phyloP scores from a whole-genome alignment of 1,284 basidiomycete species.

The Meira nashicola region DNA sequence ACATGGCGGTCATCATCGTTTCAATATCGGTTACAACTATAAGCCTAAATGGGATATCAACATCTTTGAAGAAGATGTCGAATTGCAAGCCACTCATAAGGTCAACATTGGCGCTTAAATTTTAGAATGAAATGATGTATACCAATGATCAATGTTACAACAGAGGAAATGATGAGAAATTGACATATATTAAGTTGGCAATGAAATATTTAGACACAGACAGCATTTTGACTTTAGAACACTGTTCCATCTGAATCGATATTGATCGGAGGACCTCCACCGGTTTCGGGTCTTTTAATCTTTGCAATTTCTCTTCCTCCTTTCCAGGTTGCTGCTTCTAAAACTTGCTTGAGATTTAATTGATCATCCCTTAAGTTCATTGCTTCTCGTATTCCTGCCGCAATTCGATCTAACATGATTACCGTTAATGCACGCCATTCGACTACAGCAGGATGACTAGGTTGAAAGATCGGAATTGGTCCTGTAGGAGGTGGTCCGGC shows the following conservation, averaged over 20 bases:
- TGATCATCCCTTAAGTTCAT: conserved; percentile 57
- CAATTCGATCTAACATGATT: conserved; percentile 62
- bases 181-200: too few relatives aligned
- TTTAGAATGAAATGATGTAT: neutral
- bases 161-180: too few relatives aligned
- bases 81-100: conserved; percentile 27
- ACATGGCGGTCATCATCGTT: conserved; percentile 43
- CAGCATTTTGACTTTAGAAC: conserved; percentile 4
- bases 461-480: conserved; percentile 59
- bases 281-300: conserved; percentile 65
- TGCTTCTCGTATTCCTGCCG: conserved; percentile 20
- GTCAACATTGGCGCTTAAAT: conserved; percentile 28
- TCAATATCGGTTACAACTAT: conserved; percentile 45
- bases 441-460: conserved; percentile 79
- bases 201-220: too few relatives aligned
- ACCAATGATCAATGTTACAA: neutral
- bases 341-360: conserved; percentile 71
- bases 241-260: conserved; percentile 17
- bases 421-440: conserved; percentile 95
- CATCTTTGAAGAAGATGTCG: conserved; percentile 41
- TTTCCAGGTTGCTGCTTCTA: conserved; percentile 94
- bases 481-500: conserved; percentile 56
- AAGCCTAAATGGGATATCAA: conserved; percentile 35
- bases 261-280: conserved; percentile 70
- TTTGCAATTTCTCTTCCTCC: conserved; percentile 82